Evolutionary conservation across 805 yeast species (phyloP).

Genomic region (Spathaspora sp.): DNA sequence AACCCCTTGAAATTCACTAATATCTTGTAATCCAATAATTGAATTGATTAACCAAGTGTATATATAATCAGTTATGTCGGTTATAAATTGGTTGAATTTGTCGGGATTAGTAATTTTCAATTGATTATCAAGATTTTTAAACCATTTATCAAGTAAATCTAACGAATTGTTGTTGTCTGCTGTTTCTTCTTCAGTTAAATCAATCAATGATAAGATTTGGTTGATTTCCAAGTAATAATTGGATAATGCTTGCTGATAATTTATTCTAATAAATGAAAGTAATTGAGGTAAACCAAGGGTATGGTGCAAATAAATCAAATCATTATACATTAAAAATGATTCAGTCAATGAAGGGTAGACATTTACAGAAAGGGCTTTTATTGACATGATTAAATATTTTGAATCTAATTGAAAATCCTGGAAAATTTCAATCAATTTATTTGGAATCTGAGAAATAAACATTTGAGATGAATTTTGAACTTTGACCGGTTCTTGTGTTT

Average conservation of each 20-base stretch:
- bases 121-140: slow-evolving; percentile 17
- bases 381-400: slow-evolving; percentile 20
- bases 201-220: slow-evolving; percentile 14
- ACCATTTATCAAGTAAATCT: slow-evolving; percentile 19
- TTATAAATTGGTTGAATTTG: slow-evolving; percentile 24
- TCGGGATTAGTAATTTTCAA: slow-evolving; percentile 22
- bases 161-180: slow-evolving; percentile 13
- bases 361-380: slow-evolving; percentile 27
- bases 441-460: slow-evolving; percentile 20
- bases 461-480: neutral
- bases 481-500: neutral
- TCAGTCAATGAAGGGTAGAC: slow-evolving; percentile 28
- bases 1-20: slow-evolving; percentile 32
- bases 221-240: slow-evolving; percentile 16
- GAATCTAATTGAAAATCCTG: slow-evolving; percentile 17
- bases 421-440: slow-evolving; percentile 17
- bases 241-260: slow-evolving; percentile 18
- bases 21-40: slow-evolving; percentile 24
- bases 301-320: slow-evolving; percentile 20
- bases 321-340: slow-evolving; percentile 36
- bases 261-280: slow-evolving; percentile 1
- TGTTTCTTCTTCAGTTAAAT: slow-evolving; percentile 12
- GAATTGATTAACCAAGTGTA: slow-evolving; percentile 25
- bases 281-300: neutral
- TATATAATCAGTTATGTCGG: slow-evolving; percentile 23